Evolutionary conservation across 495 filamentous ascomycete genomes (phyloP), one percentile per base, ranked within the genome.

Genomic region (Lasiosphaeria hispida): DNA sequence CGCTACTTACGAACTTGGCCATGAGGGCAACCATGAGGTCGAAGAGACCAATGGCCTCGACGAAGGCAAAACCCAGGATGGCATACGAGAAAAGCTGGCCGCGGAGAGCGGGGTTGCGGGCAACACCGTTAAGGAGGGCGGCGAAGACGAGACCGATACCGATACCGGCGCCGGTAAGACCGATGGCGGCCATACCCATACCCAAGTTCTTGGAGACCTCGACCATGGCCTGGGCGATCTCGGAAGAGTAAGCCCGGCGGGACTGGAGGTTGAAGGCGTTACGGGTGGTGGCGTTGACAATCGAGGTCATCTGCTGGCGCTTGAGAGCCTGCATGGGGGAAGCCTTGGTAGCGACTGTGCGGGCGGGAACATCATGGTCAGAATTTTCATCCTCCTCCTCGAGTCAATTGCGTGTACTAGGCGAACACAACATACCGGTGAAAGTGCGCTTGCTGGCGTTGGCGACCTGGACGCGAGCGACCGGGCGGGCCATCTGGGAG

Each of bases 31-130:
- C 85, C 88, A 93, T 93, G 69, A 93, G 85, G 72, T 90, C 88
- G 87, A 93, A 92, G 69, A 94, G 85, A 84, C 89, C 90, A 65
- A 91, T 94, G 81, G 90, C 90, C 76, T 94, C 90, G 73, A 90
- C 89, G 85, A 94, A 94, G 69, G 90, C 89, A 76, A 94, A 94
- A 78, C 89, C 89, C 70, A 94, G 79, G 87, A 94, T 91, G 83
- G 90, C 89, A 80, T 94, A 92, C 61, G 87, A 85, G 87, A 94
- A 94, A 66, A 94, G 87, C 82, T 92, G 89, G 69, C 87, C 89
- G 77, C 89, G 86, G 81, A 94, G 86, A 66, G 85, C 85, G 66
- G 89, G 89, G 88, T 94, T 94, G 80, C 90, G 88, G 77, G 90
- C 89, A 66, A 91, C 87, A 74, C 82, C 84, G 75, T 85, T 83